phyloP scores from a whole-genome alignment of 352 stramenopile species.

The Pythium inflatum region DNA sequence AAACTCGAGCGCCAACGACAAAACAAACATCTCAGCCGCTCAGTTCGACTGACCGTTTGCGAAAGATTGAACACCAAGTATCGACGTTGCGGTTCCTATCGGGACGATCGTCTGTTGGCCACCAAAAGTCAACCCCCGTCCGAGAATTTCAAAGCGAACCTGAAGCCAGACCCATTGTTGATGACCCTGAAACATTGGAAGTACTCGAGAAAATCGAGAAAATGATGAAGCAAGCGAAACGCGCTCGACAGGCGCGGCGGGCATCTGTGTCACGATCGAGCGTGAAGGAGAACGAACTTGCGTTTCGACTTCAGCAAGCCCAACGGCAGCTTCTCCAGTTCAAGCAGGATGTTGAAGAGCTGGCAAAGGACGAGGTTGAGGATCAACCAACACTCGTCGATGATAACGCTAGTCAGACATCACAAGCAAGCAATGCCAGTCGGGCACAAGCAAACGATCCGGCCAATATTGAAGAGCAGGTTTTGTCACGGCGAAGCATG shows the following conservation, averaged over 20 bases:
- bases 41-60: conserved; percentile 33
- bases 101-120: not conserved
- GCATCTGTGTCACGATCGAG: conserved; percentile 36
- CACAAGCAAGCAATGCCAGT: not conserved
- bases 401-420: not conserved
- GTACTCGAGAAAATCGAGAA: conserved; percentile 61
- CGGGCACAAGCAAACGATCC: too few species aligned
- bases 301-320: conserved; percentile 69
- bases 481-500: not conserved
- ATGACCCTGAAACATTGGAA: conserved; percentile 34
- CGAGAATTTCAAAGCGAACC: not conserved
- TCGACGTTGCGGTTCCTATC: conserved; percentile 27
- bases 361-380: conserved; percentile 19
- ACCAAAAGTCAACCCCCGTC: too few species aligned
- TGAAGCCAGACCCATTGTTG: conserved; percentile 12
- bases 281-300: conserved; percentile 62
- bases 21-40: conserved; percentile 4
- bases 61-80: conserved; percentile 28
- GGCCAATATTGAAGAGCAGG: not conserved
- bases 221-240: conserved; percentile 51
- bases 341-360: conserved; percentile 61
- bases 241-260: conserved; percentile 37
- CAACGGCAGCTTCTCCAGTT: conserved; percentile 73
- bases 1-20: not conserved
- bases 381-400: not conserved